Evolutionary conservation across 306 rosid species (phyloP).

Genomic region (Pueraria montana): DNA sequence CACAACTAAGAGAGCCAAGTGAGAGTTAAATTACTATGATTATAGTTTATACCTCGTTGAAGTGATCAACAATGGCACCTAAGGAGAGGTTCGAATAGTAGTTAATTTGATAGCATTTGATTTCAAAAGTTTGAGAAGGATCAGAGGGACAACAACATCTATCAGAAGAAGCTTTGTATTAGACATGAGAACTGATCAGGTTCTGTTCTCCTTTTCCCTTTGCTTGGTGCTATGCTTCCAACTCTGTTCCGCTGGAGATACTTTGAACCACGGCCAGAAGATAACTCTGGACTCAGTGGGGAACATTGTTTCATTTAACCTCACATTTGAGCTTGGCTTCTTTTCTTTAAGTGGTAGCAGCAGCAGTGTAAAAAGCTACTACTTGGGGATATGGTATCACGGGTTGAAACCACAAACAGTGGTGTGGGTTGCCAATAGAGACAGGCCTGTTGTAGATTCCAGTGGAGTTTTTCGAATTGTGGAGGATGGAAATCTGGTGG

Average conservation of each 20-base stretch:
- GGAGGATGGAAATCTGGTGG: constrained; percentile 47
- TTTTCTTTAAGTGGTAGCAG: constrained; percentile 34
- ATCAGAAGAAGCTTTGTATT: too few relatives aligned
- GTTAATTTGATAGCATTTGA: too few relatives aligned
- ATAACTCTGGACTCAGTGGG: background rate
- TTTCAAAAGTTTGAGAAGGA: too few relatives aligned
- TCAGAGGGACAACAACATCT: too few relatives aligned
- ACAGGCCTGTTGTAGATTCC: background rate
- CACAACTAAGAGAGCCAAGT: too few relatives aligned
- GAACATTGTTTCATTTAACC: constrained; percentile 47
- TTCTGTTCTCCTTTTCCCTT: background rate
- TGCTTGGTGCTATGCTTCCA: background rate
- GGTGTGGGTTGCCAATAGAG: constrained; percentile 68
- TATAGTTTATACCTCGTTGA: too few relatives aligned
- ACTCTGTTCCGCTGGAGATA: background rate
- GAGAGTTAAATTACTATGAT: background rate
- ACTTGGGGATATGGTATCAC: too few relatives aligned
- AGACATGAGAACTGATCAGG: constrained; percentile 19
- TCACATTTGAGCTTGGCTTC: constrained; percentile 54
- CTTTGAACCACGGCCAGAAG: background rate
- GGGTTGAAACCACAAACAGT: constrained; percentile 35
- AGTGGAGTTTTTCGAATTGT: constrained; percentile 39
- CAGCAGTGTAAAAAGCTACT: background rate
- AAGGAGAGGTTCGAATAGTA: too few relatives aligned
- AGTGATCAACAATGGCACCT: too few relatives aligned